These are phyloP conservation scores for Microbotryum scabiosae DNA, from an alignment of 1,284 basidiomycete genomes.

Conservation along the genomic window DNA sequence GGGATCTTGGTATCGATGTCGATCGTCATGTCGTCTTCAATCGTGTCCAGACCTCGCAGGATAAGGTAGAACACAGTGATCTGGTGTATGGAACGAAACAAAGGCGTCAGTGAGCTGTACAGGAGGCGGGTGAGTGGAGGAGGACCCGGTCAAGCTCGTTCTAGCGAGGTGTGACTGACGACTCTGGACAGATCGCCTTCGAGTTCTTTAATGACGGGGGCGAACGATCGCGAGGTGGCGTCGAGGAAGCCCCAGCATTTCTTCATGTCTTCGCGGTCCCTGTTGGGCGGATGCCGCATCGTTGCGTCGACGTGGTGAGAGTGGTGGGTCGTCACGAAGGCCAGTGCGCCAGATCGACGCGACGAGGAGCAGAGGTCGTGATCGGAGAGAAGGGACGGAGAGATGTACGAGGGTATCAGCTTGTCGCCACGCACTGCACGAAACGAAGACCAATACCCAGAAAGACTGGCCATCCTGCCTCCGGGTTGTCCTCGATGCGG, in stretches of 20 bases:
- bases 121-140: not conserved
- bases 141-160: too few species aligned
- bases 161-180: conserved; percentile 51
- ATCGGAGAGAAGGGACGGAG: not conserved
- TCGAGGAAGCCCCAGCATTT: conserved; percentile 87
- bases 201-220: conserved; percentile 91
- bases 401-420: not conserved
- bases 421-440: not conserved
- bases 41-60: conserved; percentile 84
- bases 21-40: conserved; percentile 98
- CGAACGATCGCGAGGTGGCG: conserved; percentile 78
- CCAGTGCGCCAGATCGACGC: not conserved
- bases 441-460: fast-evolving
- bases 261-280: conserved; percentile 75
- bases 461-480: conserved; percentile 27
- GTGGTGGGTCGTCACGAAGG: too few species aligned
- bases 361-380: not conserved
- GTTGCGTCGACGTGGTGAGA: not conserved
- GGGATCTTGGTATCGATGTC: conserved; percentile 78
- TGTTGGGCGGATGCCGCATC: not conserved
- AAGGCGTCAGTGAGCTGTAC: not conserved
- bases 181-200: conserved; percentile 89
- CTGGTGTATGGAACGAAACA: conserved; percentile 42
- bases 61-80: conserved; percentile 94
- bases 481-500: conserved; percentile 39